phyloP scores from a whole-genome alignment of 1,284 basidiomycete species.

The Papiliotrema flavescens region DNA sequence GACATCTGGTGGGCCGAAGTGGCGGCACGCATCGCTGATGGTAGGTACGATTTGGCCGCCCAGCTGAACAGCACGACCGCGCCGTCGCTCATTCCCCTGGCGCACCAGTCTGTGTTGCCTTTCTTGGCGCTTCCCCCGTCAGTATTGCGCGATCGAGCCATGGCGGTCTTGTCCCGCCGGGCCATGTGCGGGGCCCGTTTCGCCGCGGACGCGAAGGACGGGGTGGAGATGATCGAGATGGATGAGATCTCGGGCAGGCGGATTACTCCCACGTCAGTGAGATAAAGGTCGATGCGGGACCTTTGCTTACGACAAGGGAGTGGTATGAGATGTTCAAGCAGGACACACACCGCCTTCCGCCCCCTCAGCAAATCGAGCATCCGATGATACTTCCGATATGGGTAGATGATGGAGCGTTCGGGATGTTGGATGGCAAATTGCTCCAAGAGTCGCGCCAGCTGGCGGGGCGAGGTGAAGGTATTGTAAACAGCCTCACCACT shows the following conservation, averaged over 20 bases:
- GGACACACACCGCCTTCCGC: not conserved
- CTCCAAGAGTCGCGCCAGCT: conserved; percentile 2
- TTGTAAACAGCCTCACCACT: not conserved
- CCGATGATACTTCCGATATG: not conserved
- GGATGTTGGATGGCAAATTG: not conserved
- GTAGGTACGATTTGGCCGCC: conserved; percentile 27
- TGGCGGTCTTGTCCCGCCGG: not conserved
- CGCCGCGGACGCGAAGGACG: not conserved
- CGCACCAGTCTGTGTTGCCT: conserved; percentile 29
- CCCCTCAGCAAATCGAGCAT: not conserved
- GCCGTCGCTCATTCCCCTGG: conserved; percentile 23
- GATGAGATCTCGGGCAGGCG: conserved; percentile 4
- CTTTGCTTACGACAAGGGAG: not conserved
- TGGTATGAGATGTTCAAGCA: not conserved
- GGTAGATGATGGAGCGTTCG: not conserved
- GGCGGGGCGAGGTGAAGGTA: conserved; percentile 4
- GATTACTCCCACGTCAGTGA: not conserved
- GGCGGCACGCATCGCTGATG: not conserved
- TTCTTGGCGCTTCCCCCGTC: conserved; percentile 25
- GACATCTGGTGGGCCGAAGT: conserved; percentile 24
- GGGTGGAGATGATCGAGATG: not conserved
- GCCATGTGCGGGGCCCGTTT: conserved; percentile 7
- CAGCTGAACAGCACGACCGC: conserved; percentile 8
- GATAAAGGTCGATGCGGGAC: too few relatives aligned
- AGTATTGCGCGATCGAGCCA: conserved; percentile 22